phyloP scores from a whole-genome alignment of 2,329 filamentous ascomycete genomes.

The Penicillium sp. region DNA sequence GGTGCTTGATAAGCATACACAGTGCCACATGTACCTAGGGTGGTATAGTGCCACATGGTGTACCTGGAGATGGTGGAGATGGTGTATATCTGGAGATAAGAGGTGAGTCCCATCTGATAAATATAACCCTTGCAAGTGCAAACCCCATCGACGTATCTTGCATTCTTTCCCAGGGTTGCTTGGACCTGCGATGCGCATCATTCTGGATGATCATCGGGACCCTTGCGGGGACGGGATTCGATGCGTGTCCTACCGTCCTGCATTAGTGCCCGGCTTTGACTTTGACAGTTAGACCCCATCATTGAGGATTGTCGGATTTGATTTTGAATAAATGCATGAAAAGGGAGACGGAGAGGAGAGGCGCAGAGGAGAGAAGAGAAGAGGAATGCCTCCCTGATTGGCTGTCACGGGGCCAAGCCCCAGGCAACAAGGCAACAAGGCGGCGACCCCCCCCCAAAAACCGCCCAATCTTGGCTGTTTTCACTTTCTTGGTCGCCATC shows the following conservation, averaged over 20 bases:
- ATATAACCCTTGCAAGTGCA: no score
- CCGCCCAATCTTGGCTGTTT: background rate
- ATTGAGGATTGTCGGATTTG: slow-evolving; percentile 1
- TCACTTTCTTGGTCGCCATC: background rate
- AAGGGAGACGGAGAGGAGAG: background rate
- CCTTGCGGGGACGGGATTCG: slow-evolving; percentile 7
- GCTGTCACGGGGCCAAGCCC: background rate
- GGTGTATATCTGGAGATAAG: no score
- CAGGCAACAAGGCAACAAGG: no score
- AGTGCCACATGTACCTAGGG: no score
- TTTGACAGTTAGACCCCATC: background rate
- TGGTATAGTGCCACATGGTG: no score
- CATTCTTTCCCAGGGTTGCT: no score
- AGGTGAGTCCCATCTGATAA: no score
- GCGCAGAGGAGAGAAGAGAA: background rate
- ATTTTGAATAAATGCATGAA: background rate
- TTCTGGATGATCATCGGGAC: slow-evolving; percentile 2
- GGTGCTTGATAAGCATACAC: slow-evolving; percentile 23
- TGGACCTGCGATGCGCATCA: background rate
- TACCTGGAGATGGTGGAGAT: no score
- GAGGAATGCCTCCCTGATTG: background rate
- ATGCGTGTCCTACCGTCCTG: slow-evolving; percentile 8
- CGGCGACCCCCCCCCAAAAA: background rate
- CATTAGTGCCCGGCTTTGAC: slow-evolving; percentile 6
- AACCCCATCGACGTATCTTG: no score